These are phyloP conservation scores for Auricularia heimuer DNA, from an alignment of 768 basidiomycete species.

Conservation along the genomic window DNA sequence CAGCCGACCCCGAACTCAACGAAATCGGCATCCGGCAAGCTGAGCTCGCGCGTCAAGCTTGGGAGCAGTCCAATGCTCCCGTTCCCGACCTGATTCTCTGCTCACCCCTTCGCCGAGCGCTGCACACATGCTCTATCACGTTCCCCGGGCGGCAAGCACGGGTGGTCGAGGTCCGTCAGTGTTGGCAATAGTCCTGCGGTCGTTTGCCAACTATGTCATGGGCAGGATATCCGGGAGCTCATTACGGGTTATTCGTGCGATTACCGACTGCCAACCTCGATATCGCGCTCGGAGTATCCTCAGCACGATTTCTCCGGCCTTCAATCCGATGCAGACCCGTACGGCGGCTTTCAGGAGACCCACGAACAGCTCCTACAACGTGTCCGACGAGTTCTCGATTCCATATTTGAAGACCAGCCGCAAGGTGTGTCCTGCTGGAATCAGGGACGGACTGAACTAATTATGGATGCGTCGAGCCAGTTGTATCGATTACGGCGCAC, in stretches of 20 bases:
- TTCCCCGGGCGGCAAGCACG: background rate
- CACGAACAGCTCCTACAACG: background rate
- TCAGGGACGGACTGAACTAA: background rate
- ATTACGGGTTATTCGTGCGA: background rate
- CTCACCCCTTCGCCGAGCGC: background rate
- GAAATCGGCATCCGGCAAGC: background rate
- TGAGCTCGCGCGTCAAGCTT: background rate
- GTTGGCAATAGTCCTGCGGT: background rate
- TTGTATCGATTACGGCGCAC: background rate
- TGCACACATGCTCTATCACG: slow-evolving; percentile 1
- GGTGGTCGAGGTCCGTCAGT: background rate
- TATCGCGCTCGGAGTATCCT: background rate
- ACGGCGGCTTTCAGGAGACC: background rate
- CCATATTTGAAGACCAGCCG: background rate
- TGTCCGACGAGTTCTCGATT: background rate
- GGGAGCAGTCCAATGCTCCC: background rate
- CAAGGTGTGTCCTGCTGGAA: background rate
- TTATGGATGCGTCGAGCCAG: background rate
- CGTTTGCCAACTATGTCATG: background rate
- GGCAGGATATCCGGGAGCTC: background rate
- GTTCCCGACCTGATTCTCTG: background rate
- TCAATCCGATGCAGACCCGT: background rate
- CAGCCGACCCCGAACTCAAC: background rate
- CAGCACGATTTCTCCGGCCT: background rate
- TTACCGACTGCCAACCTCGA: background rate